Percentiles rank a stretch among this genome's conserved stretches.
Conservation (phyloP, 2,329 filamentous ascomycete genomes). For the Fusarium paranaense region DNA sequence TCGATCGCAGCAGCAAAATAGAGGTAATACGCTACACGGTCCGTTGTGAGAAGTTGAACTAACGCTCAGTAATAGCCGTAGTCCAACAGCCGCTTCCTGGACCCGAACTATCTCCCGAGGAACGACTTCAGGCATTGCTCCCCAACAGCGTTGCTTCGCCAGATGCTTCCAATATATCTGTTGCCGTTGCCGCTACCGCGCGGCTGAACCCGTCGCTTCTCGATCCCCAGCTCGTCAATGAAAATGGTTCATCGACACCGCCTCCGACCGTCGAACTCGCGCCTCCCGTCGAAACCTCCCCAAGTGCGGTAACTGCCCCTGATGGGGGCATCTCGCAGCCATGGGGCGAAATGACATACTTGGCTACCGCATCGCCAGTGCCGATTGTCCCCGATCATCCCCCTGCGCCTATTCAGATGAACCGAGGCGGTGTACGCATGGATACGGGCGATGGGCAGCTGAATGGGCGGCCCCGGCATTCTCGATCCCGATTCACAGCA, state of each 20-base stretch:
- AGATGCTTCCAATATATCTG: slow-evolving; percentile 63
- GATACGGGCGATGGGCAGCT: slow-evolving; percentile 57
- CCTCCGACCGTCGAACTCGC: slow-evolving; percentile 42
- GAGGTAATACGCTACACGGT: slow-evolving; percentile 34
- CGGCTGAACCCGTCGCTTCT: slow-evolving; percentile 66
- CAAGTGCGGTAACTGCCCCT: slow-evolving; percentile 37
- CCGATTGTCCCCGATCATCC: slow-evolving; percentile 47
- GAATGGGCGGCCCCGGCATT: slow-evolving; percentile 64
- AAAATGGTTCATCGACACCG: slow-evolving; percentile 46
- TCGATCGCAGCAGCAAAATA: slow-evolving; percentile 40
- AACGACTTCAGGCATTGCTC: slow-evolving; percentile 62
- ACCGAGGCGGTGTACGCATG: slow-evolving; percentile 65
- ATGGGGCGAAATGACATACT: slow-evolving; percentile 66
- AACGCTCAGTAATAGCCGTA: slow-evolving; percentile 26
- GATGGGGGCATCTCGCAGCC: slow-evolving; percentile 53
- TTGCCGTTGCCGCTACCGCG: slow-evolving; percentile 68
- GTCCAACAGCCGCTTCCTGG: slow-evolving; percentile 43
- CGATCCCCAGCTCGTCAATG: slow-evolving; percentile 61
- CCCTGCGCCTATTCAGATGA: slow-evolving; percentile 49
- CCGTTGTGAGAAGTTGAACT: background rate
- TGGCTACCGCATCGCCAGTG: slow-evolving; percentile 52
- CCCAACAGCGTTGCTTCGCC: slow-evolving; percentile 52
- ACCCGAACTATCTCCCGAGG: slow-evolving; percentile 58
- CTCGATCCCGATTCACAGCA: slow-evolving; percentile 68
- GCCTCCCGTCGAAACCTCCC: slow-evolving; percentile 35